Base-by-base conservation (phyloP, 306 rosid genomes). In the Quercus mongolica region DNA sequence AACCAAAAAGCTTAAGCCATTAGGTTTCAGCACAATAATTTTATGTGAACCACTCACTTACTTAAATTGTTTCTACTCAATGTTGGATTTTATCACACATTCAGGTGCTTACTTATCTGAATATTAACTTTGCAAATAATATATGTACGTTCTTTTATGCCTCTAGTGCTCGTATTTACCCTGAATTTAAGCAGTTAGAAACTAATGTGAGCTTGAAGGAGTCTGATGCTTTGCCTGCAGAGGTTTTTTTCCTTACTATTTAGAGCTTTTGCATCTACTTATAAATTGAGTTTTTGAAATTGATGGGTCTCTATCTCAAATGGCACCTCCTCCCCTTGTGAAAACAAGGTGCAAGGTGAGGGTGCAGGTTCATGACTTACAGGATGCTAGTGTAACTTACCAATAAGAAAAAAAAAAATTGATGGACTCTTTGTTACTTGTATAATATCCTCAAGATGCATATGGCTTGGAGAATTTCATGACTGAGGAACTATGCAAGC, bases 181-280 rank as follows among this genome's bases (percentile, higher is more conserved):
- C 91, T 1, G 91, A 88, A 80, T 88, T 88, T 74, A 88, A 86
- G 81, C 91, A 86, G 78, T 74, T 88, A 78, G 91, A 86, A 71
- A 88, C 88, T 31, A 86, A 83, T 59, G 91, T 86, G 80, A 88
- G 89, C 89, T 81, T 88, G 86, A 88, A 86, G 79, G 91, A 88
- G 78, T 54, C 91, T 31, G 89, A 88, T 82, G 89, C 91, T 31
- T 88, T 89, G 89, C 91, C 91, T 67, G 91, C 91, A 33, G 91
- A 88, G 91, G 91, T 88, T 21, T 74, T 61, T 67, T 41, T 38
- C 51, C 17, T 63, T 28, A 26, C 3, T 5, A 28, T 8, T 63
- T 30, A 28, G 0, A 28, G 44, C 38, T 15, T 30, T 63, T 63
- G 11, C n/a, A 64, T 15, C 4, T 64, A 6, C 21, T 64, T 28